phyloP scores from a whole-genome alignment of 2,329 filamentous ascomycete species.

The Aurifilum marmelostoma region DNA sequence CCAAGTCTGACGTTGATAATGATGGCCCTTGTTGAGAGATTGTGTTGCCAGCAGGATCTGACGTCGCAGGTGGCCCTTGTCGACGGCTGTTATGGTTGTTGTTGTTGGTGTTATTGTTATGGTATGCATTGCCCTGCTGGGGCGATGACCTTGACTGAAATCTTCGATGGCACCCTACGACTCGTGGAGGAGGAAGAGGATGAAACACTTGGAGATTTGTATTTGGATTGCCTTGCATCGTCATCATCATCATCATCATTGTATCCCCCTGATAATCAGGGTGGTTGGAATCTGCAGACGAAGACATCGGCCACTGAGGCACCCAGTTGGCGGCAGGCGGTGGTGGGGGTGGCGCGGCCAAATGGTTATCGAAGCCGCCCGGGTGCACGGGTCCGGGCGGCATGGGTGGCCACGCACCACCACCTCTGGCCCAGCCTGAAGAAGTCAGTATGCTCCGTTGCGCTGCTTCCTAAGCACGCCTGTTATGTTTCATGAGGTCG shows the following conservation, averaged over 20 bases:
- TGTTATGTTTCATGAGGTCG: conserved; percentile 55
- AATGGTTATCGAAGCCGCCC: not conserved
- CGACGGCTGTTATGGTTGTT: too few relatives aligned
- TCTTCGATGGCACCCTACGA: not conserved
- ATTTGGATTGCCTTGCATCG: not conserved
- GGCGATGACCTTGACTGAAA: not conserved
- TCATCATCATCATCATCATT: not conserved
- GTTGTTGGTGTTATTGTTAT: not conserved
- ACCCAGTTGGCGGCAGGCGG: not conserved
- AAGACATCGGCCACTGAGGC: not conserved
- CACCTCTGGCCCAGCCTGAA: not conserved
- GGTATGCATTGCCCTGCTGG: not conserved
- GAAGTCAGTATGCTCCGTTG: not conserved
- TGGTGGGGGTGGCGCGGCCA: not conserved
- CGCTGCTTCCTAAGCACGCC: conserved; percentile 23
- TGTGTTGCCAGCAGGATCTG: not conserved
- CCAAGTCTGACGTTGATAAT: not conserved
- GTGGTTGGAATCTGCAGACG: not conserved
- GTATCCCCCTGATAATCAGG: not conserved
- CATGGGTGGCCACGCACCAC: not conserved
- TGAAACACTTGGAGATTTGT: not conserved
- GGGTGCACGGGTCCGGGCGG: not conserved
- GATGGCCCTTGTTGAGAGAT: not conserved
- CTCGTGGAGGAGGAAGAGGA: not conserved
- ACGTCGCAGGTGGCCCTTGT: not conserved